Percentiles rank a stretch among this genome's conserved stretches.
These are phyloP conservation scores for Erythrobasidium yunnanense DNA, from an alignment of 768 basidiomycete species.

Conservation along the genomic window DNA sequence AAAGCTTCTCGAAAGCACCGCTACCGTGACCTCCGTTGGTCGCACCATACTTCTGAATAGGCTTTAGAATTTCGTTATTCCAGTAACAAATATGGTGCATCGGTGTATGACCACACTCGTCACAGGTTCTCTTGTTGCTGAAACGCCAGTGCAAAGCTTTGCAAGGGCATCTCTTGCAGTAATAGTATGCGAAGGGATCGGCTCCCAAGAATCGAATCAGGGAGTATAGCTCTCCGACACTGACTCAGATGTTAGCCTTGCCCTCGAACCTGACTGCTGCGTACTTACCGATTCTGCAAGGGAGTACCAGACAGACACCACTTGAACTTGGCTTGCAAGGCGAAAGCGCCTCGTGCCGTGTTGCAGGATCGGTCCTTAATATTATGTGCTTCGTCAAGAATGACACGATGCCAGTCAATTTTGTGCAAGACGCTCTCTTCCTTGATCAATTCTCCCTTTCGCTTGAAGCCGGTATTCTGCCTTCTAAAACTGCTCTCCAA, in stretches of 20 bases:
- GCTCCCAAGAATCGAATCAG: conserved; percentile 64
- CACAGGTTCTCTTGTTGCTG: conserved; percentile 66
- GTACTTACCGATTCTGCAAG: conserved; percentile 56
- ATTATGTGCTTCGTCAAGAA: conserved; percentile 39
- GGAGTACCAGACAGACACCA: conserved; percentile 96
- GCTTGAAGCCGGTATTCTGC: conserved; percentile 82
- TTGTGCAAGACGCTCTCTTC: conserved; percentile 76
- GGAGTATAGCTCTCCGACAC: conserved; percentile 97
- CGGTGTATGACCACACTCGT: conserved; percentile 38
- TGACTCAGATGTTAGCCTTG: conserved; percentile 37
- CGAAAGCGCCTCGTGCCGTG: conserved; percentile 93
- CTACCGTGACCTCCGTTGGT: conserved; percentile 62
- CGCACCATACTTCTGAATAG: conserved; percentile 66
- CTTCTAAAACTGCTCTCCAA: conserved; percentile 85
- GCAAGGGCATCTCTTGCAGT: conserved; percentile 86
- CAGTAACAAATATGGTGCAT: conserved; percentile 72
- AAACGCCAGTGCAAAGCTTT: conserved; percentile 94
- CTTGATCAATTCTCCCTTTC: conserved; percentile 69
- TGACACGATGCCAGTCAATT: conserved; percentile 56
- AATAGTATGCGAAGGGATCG: conserved; percentile 68
- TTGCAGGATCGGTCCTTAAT: conserved; percentile 66
- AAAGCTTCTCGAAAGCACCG: conserved; percentile 81
- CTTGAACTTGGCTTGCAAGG: conserved; percentile 62
- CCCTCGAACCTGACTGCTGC: not conserved
- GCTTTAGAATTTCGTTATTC: conserved; percentile 91